These are phyloP conservation scores for Aspergillus pseudonomiae DNA, from an alignment of 2,329 filamentous ascomycete genomes.

Conservation along the genomic window DNA sequence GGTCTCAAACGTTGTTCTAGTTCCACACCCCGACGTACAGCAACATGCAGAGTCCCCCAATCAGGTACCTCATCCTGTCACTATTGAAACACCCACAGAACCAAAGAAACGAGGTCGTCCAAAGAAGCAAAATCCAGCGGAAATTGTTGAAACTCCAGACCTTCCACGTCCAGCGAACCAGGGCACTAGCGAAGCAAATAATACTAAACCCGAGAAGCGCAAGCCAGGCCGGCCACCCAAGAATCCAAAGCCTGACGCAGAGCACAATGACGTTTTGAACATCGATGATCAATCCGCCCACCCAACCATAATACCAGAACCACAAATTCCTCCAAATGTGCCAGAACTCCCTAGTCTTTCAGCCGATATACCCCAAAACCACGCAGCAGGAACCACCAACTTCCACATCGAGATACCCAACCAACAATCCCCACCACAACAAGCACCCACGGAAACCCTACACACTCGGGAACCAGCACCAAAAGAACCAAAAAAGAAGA, in stretches of 20 bases:
- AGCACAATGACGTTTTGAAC: neutral
- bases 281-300: neutral
- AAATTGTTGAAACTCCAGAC: slow-evolving; percentile 34
- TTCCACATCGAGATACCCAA: neutral
- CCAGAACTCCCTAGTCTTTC: neutral
- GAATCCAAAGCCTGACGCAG: slow-evolving; percentile 6
- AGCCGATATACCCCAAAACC: neutral
- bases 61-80: slow-evolving; percentile 31
- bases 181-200: neutral
- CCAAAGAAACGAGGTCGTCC: slow-evolving; percentile 35
- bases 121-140: slow-evolving; percentile 31
- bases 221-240: slow-evolving; percentile 25
- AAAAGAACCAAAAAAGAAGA: slow-evolving; percentile 45
- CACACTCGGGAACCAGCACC: slow-evolving; percentile 1
- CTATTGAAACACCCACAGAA: slow-evolving; percentile 25
- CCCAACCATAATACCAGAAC: neutral
- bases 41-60: slow-evolving; percentile 25
- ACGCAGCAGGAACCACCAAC: neutral
- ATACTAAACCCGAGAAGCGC: slow-evolving; percentile 22
- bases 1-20: slow-evolving; percentile 12
- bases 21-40: slow-evolving; percentile 14
- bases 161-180: slow-evolving; percentile 20
- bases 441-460: neutral
- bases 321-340: neutral
- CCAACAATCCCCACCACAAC: neutral